These are phyloP conservation scores for Lactarius psammicola DNA, from an alignment of 768 basidiomycete species.

Conservation along the genomic window DNA sequence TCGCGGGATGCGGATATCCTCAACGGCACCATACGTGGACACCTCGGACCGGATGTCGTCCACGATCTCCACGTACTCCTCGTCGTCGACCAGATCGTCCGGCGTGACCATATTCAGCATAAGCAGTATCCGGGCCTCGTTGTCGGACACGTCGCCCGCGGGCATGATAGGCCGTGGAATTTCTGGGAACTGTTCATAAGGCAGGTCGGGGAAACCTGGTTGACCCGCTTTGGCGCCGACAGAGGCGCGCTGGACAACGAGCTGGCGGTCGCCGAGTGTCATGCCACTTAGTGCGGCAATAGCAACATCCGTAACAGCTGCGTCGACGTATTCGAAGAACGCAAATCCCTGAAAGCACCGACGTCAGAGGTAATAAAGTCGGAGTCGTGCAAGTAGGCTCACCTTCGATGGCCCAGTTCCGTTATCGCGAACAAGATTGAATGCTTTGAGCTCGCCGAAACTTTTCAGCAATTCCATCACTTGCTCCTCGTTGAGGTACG, in stretches of 20 bases:
- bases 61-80: slow-evolving; percentile 90
- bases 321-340: slow-evolving; percentile 97
- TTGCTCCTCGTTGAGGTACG: slow-evolving; percentile 96
- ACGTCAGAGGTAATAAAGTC: background rate
- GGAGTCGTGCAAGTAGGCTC: slow-evolving; percentile 20
- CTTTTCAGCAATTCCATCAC: slow-evolving; percentile 97
- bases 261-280: slow-evolving; percentile 92
- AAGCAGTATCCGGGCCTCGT: slow-evolving; percentile 76
- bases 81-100: slow-evolving; percentile 86
- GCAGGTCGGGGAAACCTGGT: slow-evolving; percentile 60
- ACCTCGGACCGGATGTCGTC: slow-evolving; percentile 95
- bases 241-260: slow-evolving; percentile 96
- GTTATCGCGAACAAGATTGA: slow-evolving; percentile 96
- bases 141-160: slow-evolving; percentile 60
- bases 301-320: slow-evolving; percentile 86
- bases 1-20: slow-evolving; percentile 85
- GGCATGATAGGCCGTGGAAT: slow-evolving; percentile 88
- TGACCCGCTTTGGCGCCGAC: slow-evolving; percentile 84
- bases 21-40: slow-evolving; percentile 72
- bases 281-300: slow-evolving; percentile 96
- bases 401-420: slow-evolving; percentile 88
- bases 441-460: slow-evolving; percentile 96
- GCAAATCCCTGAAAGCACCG: slow-evolving; percentile 77
- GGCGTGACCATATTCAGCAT: slow-evolving; percentile 98
- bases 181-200: slow-evolving; percentile 78